Evolutionary conservation across 352 stramenopile genomes (phyloP), one percentile per base, ranked within the genome.

Genomic region (Pythium rishiriense): DNA sequence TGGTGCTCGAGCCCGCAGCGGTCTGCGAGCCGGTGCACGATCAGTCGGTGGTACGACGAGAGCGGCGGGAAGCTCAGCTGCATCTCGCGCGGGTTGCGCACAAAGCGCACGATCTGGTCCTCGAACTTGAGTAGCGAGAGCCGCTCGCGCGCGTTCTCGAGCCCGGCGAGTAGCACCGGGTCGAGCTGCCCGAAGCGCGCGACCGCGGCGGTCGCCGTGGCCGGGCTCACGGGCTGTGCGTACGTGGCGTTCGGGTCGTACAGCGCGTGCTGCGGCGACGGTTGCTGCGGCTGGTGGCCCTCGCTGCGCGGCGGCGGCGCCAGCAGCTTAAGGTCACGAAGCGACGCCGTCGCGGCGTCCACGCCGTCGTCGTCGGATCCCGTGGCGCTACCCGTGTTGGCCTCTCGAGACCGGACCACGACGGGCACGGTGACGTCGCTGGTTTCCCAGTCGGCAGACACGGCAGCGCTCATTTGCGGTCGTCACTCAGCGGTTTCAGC

Each of bases 21-120:
- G 66, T 98, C 91, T 0, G 90, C 94, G 29, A 98, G 78, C 1
- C 95, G 89, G 76, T 98, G 95, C 9, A 98, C 69, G 69, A 96
- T 93, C 10, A 96, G 77, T 7, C 88, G 87, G 62, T 96, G 87
- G 63, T 93, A 96, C 25, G 87, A 96, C 25, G 88, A 96, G 28
- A 94, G 62, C 45, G 87, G 84, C 33, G 87, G 86, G 64, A 96
- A 93, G 50, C 79, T 80, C 15, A 94, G 74, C 52, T 94, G 83
- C 49, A 64, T 60, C 70, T 94, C 85, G 29, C 80, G 68, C 22
- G 76, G 64, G 58, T 80, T 86, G 55, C 64, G 73, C 10, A 96
- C 66, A 61, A 96, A 96, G 22, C 81, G 78, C 45, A 96, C 80
- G 63, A 96, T 96, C 72, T 92, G 82, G 53, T 96, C 87, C 53